phyloP scores from a whole-genome alignment of 495 filamentous ascomycete species.

The Aspergillus olivimuriae region DNA sequence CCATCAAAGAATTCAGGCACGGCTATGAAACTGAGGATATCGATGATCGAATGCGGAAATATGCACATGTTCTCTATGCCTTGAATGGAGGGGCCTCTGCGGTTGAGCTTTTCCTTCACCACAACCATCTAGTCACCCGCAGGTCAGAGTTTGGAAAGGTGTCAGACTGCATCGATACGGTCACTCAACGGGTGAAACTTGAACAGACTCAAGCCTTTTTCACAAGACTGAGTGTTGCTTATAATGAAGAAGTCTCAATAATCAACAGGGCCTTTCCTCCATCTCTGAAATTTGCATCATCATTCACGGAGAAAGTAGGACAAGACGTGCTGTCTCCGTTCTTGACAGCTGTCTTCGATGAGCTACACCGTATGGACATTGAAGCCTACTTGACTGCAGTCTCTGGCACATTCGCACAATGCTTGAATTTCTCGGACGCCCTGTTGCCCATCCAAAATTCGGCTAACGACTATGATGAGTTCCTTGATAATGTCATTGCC shows the following conservation, averaged over 20 bases:
- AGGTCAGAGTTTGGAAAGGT: slow-evolving; percentile 68
- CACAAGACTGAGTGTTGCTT: slow-evolving; percentile 56
- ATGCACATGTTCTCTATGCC: slow-evolving; percentile 74
- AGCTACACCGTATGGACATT: slow-evolving; percentile 71
- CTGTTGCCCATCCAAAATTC: slow-evolving; percentile 59
- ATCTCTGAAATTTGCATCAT: slow-evolving; percentile 62
- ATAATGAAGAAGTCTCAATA: slow-evolving; percentile 78
- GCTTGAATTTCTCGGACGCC: slow-evolving; percentile 63
- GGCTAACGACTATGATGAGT: slow-evolving; percentile 47
- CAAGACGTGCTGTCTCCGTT: slow-evolving; percentile 86
- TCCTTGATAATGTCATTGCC: slow-evolving; percentile 52
- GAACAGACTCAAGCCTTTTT: slow-evolving; percentile 81
- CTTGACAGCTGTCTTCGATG: slow-evolving; percentile 78
- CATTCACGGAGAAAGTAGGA: slow-evolving; percentile 74
- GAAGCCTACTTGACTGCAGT: slow-evolving; percentile 81
- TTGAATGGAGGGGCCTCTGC: slow-evolving; percentile 77
- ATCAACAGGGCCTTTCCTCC: slow-evolving; percentile 83
- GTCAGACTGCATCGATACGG: slow-evolving; percentile 73
- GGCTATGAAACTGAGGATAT: slow-evolving; percentile 87
- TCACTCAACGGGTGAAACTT: slow-evolving; percentile 52
- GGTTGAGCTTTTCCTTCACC: slow-evolving; percentile 79
- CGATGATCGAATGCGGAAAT: slow-evolving; percentile 79
- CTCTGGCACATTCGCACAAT: slow-evolving; percentile 80
- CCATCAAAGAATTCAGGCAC: slow-evolving; percentile 83
- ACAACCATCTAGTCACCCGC: slow-evolving; percentile 73